Evolutionary conservation across 176 grass and related monocot species (phyloP), one percentile per base, ranked within the genome.

Genomic region (Elaeis guineensis): DNA sequence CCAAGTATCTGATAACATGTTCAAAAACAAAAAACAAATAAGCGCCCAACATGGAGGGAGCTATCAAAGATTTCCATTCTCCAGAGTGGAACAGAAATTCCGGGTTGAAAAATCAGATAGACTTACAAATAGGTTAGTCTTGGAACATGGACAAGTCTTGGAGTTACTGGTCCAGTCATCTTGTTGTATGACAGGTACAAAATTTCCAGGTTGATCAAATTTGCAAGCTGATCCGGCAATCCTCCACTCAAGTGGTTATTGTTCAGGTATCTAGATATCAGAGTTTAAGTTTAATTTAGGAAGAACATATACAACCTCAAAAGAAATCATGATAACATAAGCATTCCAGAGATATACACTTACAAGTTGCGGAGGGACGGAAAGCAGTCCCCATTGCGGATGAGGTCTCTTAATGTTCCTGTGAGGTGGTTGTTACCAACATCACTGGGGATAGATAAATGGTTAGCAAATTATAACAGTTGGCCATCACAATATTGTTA

Each of bases 61-160:
- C 35, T 11, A 44, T 12, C 35, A 44, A 12, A 2, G 2, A 44
- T 44, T 44, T 44, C 35, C 11, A 14, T 44, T 12, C 35, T 12
- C 35, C 35, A 44, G 2, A 1, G 2, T 44, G 35, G 35, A 44
- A 12, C 14, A 44, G 35, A 44, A 44, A 44, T 44, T 44, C 9
- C 9, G 1, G 35, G 11, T 12, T 12, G 14, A 14, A 19, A 11
- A 6, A 7, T 21, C 18, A 44, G 32, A 44, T 18, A 67, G 51
- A 69, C 91, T 90, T 77, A 98, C 93, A 98, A 64, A 65, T 86
- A 98, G 25, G 77, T 89, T 69, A 98, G 70, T 85, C 93, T 98
- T 39, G 74, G 88, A 71, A 98, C 81, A 5, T 81, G 66, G 65
- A 82, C 79, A 61, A 98, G 73, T 59, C 83, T 92, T 16, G 84